Base-by-base conservation (phyloP, 2,329 filamentous ascomycete species). In the Penicillium sp. region DNA sequence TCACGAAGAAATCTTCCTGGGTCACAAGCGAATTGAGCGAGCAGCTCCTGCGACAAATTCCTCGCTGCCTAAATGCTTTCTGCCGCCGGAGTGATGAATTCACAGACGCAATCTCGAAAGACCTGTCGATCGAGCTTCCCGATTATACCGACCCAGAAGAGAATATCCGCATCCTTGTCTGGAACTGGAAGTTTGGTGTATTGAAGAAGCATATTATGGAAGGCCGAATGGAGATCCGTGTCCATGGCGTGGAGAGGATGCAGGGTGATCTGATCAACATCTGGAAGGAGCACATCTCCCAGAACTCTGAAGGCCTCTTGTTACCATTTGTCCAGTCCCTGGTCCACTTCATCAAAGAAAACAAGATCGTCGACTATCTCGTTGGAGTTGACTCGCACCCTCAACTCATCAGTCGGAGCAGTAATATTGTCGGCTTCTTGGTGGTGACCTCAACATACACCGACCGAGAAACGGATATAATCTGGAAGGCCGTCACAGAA, bases 351-450 rank as follows among this genome's bases (percentile, higher is more conserved):
- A 77, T 97, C 27, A 78, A 87, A 13, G 75, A 80, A 6, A 87
- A 88, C 32, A 85, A 86, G 46, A 77, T 97, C 21, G 83, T 96
- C 20, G 85, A 91, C 52, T 97, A 97, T 70, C 85, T 99, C 39
- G 83, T 97, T 45, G 90, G 93, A 2, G 86, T 93, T 12, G 91
- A 91, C 49, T 97, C 93, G 26, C 94, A 97, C 65, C 91, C 92
- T 1, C 91, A 96, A 66, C 84, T 97, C 46, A 94, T 95, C 17
- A 80, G 82, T 29, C 85, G 91, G 60, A 90, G 90, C 64, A 81
- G 82, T 33, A 96, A 96, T 57, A 89, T 97, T 46, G 79, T 97
- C 41, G 90, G 90, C 1, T 97, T 97, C 64, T 78, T 97, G 45
- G 83, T 91, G 18, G 88, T 94, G 12, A 94, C 90, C 0, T 80